Evolutionary conservation across 257 asterid species (phyloP).

Genomic region (Catharanthus roseus): DNA sequence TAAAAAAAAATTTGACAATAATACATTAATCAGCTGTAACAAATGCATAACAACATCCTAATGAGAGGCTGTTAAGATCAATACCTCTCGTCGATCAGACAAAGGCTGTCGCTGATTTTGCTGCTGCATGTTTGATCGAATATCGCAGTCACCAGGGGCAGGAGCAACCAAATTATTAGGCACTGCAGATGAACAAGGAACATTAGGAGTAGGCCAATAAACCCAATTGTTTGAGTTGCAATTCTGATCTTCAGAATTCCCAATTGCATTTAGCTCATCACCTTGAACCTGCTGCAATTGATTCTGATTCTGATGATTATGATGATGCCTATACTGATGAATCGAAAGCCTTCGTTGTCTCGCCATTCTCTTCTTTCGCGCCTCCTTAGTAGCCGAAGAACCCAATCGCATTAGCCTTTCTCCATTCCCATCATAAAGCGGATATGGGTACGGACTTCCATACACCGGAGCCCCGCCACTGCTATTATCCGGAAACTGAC

Average conservation of each 20-base stretch:
- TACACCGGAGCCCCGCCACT: too few relatives aligned
- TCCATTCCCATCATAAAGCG: conserved; percentile 39
- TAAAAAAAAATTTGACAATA: not conserved
- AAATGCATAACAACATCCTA: not conserved
- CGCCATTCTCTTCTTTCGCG: conserved; percentile 93
- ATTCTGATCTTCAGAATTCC: conserved; percentile 20
- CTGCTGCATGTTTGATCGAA: conserved; percentile 22
- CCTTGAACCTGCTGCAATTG: conserved; percentile 11
- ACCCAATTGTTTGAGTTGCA: conserved; percentile 36
- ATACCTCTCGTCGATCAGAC: conserved; percentile 41
- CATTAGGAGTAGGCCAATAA: conserved; percentile 37
- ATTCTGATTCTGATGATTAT: conserved; percentile 16
- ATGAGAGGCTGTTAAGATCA: not conserved
- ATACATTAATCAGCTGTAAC: not conserved
- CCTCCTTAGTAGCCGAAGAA: conserved; percentile 75
- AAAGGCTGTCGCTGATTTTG: conserved; percentile 30
- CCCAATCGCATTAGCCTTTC: conserved; percentile 49
- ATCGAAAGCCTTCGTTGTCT: conserved; percentile 51
- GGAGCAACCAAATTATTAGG: conserved; percentile 21
- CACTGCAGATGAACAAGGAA: conserved; percentile 16
- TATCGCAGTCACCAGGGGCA: too few relatives aligned
- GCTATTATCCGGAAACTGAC: conserved; percentile 31
- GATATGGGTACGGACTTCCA: conserved; percentile 39
- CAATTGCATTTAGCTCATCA: conserved; percentile 14
- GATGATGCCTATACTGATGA: conserved; percentile 32